Base-by-base conservation (phyloP, 179 eudicot species). In the Sideroxylon spinosum region DNA sequence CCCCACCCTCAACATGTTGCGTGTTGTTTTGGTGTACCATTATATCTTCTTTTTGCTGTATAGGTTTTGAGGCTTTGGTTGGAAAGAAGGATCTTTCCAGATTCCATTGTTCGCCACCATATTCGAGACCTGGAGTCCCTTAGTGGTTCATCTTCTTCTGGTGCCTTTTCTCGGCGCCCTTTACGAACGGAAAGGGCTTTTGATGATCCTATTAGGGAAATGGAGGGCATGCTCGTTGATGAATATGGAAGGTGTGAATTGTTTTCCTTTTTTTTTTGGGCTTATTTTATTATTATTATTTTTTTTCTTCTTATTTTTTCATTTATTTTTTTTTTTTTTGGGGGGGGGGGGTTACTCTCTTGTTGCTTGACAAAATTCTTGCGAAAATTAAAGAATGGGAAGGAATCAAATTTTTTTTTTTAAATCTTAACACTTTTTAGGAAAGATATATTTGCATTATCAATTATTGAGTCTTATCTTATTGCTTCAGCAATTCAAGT, bases 201-300 rank as follows among this genome's bases (percentile, higher is more conserved):
- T 86, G 97, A 95, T 82, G 99, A 95, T 86, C 99, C 99, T 49
- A 83, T 95, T 64, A 88, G 98, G 70, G 89, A 93, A 80, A 90
- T 95, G 93, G 99, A 93, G 90, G 99, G 99, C 74, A 90, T 93
- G 94, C 81, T 79, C 79, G 97, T 95, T 61, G 98, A 95, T 77
- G 99, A 95, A 83, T 95, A 95, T 87, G 99, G 99, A 81, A 95
- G 99, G 99, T 93, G 78, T 68, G 67, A 32, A 32, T 53, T 68
- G 19, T 68, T 37, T 37, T 0, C 0, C 44, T 37, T 37, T 37
- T 37, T 37, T 37, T 37, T 1, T 3, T n/a, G n/a, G n/a, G n/a
- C n/a, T n/a, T n/a, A n/a, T n/a, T n/a, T n/a, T n/a, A 37, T 37
- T 37, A 37, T 1, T 37, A 37, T 37, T 37, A 37, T 37, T n/a